Conservation (phyloP, 2,329 filamentous ascomycete species). For the Sarocladiaceae sp. region DNA sequence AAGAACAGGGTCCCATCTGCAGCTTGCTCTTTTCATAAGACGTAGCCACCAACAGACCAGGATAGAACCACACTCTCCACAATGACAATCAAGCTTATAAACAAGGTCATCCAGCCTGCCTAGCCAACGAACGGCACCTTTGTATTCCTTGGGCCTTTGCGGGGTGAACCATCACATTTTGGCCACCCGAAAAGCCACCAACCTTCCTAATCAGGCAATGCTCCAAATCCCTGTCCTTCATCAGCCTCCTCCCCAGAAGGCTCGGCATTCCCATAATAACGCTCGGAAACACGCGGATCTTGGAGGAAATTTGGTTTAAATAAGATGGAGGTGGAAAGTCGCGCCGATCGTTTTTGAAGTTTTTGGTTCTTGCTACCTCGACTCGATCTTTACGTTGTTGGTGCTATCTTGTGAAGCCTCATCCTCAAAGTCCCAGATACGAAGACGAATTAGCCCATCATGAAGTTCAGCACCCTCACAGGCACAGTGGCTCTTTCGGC, state of each 20-base stretch:
- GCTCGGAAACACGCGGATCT: not conserved
- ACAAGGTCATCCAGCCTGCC: not conserved
- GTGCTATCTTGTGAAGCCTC: not conserved
- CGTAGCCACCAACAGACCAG: not conserved
- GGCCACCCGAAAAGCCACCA: not conserved
- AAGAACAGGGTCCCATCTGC: not conserved
- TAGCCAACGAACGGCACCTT: not conserved
- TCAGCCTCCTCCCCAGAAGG: not conserved
- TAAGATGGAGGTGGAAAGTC: not conserved
- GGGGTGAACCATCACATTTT: not conserved
- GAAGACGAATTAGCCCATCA: slow-evolving; percentile 5
- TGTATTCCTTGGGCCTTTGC: not conserved
- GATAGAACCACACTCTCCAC: no score
- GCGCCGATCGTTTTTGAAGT: not conserved
- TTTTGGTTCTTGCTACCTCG: not conserved
- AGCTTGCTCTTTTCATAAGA: no score
- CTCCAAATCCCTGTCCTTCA: not conserved
- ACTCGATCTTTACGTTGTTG: not conserved
- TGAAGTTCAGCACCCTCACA: slow-evolving; percentile 16
- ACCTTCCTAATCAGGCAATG: slow-evolving; percentile 11
- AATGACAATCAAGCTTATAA: not conserved
- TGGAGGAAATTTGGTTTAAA: not conserved
- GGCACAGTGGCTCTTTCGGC: slow-evolving; percentile 14
- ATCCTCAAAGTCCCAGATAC: not conserved
- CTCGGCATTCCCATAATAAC: not conserved